Evolutionary conservation across 306 rosid genomes (phyloP), one percentile per base, ranked within the genome.

Genomic region (Sechiopsis laciniata): DNA sequence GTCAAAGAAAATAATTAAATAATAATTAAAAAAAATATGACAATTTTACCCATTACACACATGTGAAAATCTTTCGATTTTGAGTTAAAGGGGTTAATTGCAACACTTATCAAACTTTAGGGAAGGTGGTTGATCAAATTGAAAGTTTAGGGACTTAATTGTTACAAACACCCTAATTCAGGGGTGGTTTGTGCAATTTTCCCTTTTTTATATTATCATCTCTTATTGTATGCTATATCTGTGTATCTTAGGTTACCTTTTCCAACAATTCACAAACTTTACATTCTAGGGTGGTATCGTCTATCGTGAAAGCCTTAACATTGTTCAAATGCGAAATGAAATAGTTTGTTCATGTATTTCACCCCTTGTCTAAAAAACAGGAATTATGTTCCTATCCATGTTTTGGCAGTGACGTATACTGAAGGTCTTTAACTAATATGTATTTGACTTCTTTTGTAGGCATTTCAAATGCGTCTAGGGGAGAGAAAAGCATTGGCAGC

Each of bases 401-500:
- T 40, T 40, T 6, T 40, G 8, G 46, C 46, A 40, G 24, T 42
- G 54, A 8, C 54, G 0, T 68, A 20, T 68, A 20, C 46, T 9
- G 0, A 40, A 40, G 7, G 24, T 20, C 35, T 12, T 46, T 46
- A 22, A 68, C 3, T 68, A 46, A 21, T 37, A 7, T 46, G 13
- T 2, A 48, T 6, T 13, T 7, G 20, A 8, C 57, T 57, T 19
- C 29, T 61, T 80, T 71, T 81, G 79, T 80, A 94, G 98, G 94
- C 66, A 81, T 90, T 55, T 53, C 86, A 48, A 87, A 68, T 73
- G 78, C 88, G 61, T 80, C 71, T 57, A 80, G 84, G 75, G 88
- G 75, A 72, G 91, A 83, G 77, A 88, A 85, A 63, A 84, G 79
- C 77, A 12, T 69, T 0, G 90, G 85, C 29, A 81, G 87, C 62